phyloP scores from a whole-genome alignment of 2,329 filamentous ascomycete genomes.

The Botrytis deweyae region DNA sequence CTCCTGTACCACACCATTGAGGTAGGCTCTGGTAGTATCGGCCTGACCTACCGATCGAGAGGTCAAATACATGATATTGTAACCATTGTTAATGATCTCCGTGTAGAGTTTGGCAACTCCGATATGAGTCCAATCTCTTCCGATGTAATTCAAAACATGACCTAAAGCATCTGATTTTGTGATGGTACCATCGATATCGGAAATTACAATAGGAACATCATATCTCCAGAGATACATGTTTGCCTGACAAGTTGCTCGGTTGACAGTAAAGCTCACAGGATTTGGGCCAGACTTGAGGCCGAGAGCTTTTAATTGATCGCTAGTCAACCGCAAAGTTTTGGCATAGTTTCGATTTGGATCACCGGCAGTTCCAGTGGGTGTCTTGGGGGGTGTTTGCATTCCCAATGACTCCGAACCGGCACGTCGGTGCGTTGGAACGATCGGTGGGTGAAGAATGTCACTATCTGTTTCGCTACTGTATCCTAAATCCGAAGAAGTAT shows the following conservation, averaged over 20 bases:
- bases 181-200: constrained; percentile 97
- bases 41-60: constrained; percentile 91
- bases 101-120: constrained; percentile 97
- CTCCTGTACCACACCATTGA: constrained; percentile 87
- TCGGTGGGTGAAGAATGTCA: constrained; percentile 51
- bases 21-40: constrained; percentile 84
- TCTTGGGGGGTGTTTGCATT: constrained; percentile 64
- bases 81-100: constrained; percentile 91
- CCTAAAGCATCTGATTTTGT: constrained; percentile 95
- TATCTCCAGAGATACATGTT: constrained; percentile 93
- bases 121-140: constrained; percentile 95
- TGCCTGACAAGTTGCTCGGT: constrained; percentile 86
- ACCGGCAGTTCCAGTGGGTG: constrained; percentile 62
- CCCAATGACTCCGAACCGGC: constrained; percentile 58
- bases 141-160: constrained; percentile 94
- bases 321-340: constrained; percentile 92
- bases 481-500: constrained; percentile 87
- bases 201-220: constrained; percentile 92
- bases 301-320: constrained; percentile 87
- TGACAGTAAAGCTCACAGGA: constrained; percentile 93
- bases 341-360: constrained; percentile 87
- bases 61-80: constrained; percentile 98
- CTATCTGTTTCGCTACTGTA: constrained; percentile 87
- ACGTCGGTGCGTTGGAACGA: constrained; percentile 50
- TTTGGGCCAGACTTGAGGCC: constrained; percentile 84